Evolutionary conservation across 208 protist species (phyloP), one percentile per base, ranked within the genome.

Genomic region (Blastocrithidia nonstop): DNA sequence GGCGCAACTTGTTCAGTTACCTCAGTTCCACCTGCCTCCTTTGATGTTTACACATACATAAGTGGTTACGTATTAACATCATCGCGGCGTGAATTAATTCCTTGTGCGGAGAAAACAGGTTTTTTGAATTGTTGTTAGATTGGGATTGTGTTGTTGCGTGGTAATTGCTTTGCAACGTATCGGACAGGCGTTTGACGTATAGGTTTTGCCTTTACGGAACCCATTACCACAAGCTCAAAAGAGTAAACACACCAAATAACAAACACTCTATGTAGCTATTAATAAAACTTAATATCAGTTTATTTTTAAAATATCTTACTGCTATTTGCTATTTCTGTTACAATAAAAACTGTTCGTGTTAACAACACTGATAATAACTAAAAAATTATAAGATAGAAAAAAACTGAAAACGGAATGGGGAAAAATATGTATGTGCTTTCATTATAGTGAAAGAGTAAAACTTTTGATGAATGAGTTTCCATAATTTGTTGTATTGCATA

Each of bases 41-140:
- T 78, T n/a, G 78, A 76, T 19, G 78, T 81, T 57, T 88, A 73
- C 17, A 88, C 78, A 58, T 88, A 88, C 73, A 88, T 83, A 17
- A 81, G 51, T 19, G 78, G 78, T 51, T 88, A 73, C 19, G 78
- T 88, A 52, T 88, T 88, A 22, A 88, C 71, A 45, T 88, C 71
- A 45, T 88, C 78, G 19, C 65, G 62, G 16, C 78, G 78, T 16
- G 47, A 77, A 48, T 88, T 88, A 38, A 88, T 88, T 45, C 78
- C 78, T 20, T 69, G 60, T n/a, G 70, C 62, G 1, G 73, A 76
- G 45, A 71, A 82, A 9, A 69, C 43, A n/a, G 78, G 73, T 51
- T 88, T 88, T 47, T 67, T 73, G 46, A 88, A 88, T 43, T 84
- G 73, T 53, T 77, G 59, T 54, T 88, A 73, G 3, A 84, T 68